Percentiles rank a stretch among this genome's conserved stretches.
phyloP scores from a whole-genome alignment of 2,329 filamentous ascomycete species.

The Botrytis deweyae region DNA sequence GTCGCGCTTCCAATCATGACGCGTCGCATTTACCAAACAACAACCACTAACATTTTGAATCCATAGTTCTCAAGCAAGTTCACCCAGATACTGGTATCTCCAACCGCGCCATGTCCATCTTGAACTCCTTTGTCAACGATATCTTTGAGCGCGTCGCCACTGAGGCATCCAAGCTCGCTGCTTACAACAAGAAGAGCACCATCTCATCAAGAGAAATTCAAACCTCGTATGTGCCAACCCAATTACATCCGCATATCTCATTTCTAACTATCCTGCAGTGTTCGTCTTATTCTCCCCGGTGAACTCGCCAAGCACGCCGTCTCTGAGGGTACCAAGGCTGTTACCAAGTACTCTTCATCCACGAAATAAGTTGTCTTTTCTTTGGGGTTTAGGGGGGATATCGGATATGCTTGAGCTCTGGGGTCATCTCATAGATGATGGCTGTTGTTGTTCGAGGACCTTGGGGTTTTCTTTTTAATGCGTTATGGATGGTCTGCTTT shows the following conservation, averaged over 20 bases:
- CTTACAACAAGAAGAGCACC: constrained; percentile 99
- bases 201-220: constrained; percentile 99
- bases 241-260: not conserved
- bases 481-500: constrained; percentile 70
- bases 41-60: constrained; percentile 32
- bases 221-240: constrained; percentile 66
- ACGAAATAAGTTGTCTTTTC: constrained; percentile 78
- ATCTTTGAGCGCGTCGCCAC: constrained; percentile 99
- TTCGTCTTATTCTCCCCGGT: constrained; percentile 95
- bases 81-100: constrained; percentile 99
- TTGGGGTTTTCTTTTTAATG: constrained; percentile 55
- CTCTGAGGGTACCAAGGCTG: constrained; percentile 98
- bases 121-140: constrained; percentile 99
- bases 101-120: constrained; percentile 98
- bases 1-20: constrained; percentile 27
- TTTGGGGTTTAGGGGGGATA: constrained; percentile 55
- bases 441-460: constrained; percentile 34
- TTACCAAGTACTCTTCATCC: constrained; percentile 99
- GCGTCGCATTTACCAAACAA: constrained; percentile 16
- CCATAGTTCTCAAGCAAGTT: constrained; percentile 97
- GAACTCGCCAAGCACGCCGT: constrained; percentile 99
- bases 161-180: constrained; percentile 97
- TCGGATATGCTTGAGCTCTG: constrained; percentile 54
- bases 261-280: constrained; percentile 46
- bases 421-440: constrained; percentile 37